These are phyloP conservation scores for Cardamine occulta DNA, from an alignment of 345 rosid species.

Conservation along the genomic window DNA sequence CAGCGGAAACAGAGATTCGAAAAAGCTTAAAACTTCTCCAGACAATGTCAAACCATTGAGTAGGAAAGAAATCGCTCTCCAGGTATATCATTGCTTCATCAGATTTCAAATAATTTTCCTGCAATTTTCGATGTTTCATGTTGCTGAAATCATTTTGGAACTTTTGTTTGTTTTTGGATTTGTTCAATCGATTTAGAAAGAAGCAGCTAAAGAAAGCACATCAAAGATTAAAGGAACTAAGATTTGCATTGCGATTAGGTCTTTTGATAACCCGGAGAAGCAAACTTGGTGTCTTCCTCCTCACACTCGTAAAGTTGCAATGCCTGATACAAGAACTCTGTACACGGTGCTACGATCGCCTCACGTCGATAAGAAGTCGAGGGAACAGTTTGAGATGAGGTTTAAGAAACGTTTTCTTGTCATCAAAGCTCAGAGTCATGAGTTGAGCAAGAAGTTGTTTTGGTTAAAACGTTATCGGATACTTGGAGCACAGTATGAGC, in stretches of 20 bases:
- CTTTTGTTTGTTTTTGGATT: slow-evolving; percentile 1
- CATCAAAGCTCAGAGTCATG: slow-evolving; percentile 44
- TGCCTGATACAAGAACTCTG: slow-evolving; percentile 39
- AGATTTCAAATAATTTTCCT: slow-evolving; percentile 1
- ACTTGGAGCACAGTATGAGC: slow-evolving; percentile 42
- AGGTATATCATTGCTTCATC: slow-evolving; percentile 47
- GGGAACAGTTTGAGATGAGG: slow-evolving; percentile 43
- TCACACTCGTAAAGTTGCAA: slow-evolving; percentile 39
- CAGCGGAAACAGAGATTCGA: not conserved
- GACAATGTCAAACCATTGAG: slow-evolving; percentile 67
- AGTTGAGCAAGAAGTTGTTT: slow-evolving; percentile 42
- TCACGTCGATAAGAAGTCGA: slow-evolving; percentile 42
- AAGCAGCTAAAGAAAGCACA: slow-evolving; percentile 32
- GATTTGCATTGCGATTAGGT: slow-evolving; percentile 42
- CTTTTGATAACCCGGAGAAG: slow-evolving; percentile 37
- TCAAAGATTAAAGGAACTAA: slow-evolving; percentile 43
- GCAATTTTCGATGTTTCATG: not conserved
- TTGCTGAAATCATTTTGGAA: not conserved
- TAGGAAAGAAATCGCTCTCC: slow-evolving; percentile 59
- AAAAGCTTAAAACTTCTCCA: slow-evolving; percentile 50
- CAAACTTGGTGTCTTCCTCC: slow-evolving; percentile 44
- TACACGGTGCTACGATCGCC: slow-evolving; percentile 43
- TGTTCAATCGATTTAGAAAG: slow-evolving; percentile 48
- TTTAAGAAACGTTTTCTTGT: slow-evolving; percentile 42
- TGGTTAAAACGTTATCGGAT: slow-evolving; percentile 44